Base-by-base conservation (phyloP, 2,329 filamentous ascomycete species). In the Thielaviopsis populi region DNA sequence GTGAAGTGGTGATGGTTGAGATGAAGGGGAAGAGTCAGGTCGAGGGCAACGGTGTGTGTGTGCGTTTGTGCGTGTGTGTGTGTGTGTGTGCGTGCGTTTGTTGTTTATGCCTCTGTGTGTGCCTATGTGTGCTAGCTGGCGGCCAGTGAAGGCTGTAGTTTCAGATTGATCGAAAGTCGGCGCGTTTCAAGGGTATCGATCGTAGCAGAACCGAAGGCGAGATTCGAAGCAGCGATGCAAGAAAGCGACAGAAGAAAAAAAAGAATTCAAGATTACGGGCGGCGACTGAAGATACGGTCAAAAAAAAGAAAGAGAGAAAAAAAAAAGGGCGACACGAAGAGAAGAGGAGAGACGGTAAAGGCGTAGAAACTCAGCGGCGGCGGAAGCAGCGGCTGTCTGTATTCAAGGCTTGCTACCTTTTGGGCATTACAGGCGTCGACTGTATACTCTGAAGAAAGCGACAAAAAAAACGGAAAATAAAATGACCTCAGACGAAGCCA, bases 251-350 rank as follows among this genome's bases (percentile, higher is more conserved):
- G 19, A 17, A 33, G 58, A 19, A 17, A 59, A 41, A 37, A 37
- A 24, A 59, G 30, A 37, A 37, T 24, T 6, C 11, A 19, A 56
- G 40, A 33, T 59, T 8, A 53, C 59, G 10, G 50, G n/a, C 50
- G 50, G 10, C 42, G 33, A n/a, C n/a, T n/a, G n/a, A n/a, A n/a
- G n/a, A n/a, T n/a, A n/a, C 33, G 10, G 33, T 37, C 6, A 8
- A 30, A 33, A 56, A 30, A 13, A 56, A 22, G 27, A n/a, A 17
- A 22, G 15, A 22, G 13, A 59, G n/a, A 50, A 41, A 7, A 15
- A 24, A 62, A 40, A 62, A 66, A 62, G 64, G 63, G 50, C 54
- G 61, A 59, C 61, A 64, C 59, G 66, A 30, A 53, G 43, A 68
- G 60, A 61, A 65, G 63, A 56, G 27, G 63, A 64, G 53, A 58